A percentile compares a stretch with the other conserved stretches of the same genome.
Conservation (phyloP, 345 rosid genomes). For the Lagerstroemia speciosa region DNA sequence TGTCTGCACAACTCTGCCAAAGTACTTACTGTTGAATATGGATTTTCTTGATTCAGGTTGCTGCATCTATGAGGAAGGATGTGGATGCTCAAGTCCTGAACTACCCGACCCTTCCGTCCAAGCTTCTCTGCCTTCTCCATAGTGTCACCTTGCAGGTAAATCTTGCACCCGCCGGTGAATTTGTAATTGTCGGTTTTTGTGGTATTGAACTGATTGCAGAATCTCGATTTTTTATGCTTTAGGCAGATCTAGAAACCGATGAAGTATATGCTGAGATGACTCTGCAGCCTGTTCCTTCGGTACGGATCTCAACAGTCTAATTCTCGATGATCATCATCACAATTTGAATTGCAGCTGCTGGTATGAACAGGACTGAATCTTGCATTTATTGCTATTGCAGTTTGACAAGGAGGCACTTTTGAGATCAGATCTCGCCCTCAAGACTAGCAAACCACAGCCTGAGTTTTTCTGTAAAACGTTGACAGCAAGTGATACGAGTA, state of each 20-base stretch:
- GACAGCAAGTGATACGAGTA: constrained; percentile 48
- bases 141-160: constrained; percentile 76
- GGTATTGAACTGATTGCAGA: not conserved
- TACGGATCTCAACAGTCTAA: constrained; percentile 18
- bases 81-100: constrained; percentile 63
- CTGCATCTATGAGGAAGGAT: constrained; percentile 83
- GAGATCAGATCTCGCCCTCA: constrained; percentile 77
- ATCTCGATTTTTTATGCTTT: constrained; percentile 18
- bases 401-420: constrained; percentile 78
- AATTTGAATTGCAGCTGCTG: not conserved
- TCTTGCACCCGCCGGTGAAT: not conserved
- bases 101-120: constrained; percentile 83
- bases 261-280: constrained; percentile 98
- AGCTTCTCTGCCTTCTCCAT: constrained; percentile 74
- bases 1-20: not conserved
- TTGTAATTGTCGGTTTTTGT: not conserved
- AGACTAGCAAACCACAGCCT: constrained; percentile 52
- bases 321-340: not conserved
- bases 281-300: constrained; percentile 73
- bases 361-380: not conserved
- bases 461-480: constrained; percentile 43
- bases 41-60: constrained; percentile 45
- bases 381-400: constrained; percentile 29
- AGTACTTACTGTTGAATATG: not conserved
- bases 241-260: constrained; percentile 94